Base-by-base conservation (phyloP, 805 yeast species). In the Yamadazyma laniorum region DNA sequence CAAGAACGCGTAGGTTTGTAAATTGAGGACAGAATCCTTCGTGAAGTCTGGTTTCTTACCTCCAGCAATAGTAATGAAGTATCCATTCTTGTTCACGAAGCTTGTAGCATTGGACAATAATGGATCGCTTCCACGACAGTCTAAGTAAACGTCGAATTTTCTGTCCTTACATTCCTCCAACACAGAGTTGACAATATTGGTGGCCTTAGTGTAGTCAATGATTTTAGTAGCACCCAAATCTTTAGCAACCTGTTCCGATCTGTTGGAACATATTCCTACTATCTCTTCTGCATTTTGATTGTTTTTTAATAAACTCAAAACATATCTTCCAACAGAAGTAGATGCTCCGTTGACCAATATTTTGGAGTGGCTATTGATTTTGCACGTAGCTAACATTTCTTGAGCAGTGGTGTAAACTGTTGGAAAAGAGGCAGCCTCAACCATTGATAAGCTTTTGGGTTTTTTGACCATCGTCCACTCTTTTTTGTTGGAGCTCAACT, bases 301-400 rank as follows among this genome's bases (percentile, higher is more conserved):
- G 4, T 40, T 37, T 55, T 75, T 80, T 7, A 82, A 77, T 28
- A 84, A 55, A 55, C 80, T 85, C 25, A 77, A 63, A 3, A 72
- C 66, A 42, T 66, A 70, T 19, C 70, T 54, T 16, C 90, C 89
- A 12, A 83, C 89, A 11, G 81, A 61, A 1, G 95, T 79, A 6
- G 85, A 80, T 18, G 84, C 91, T 26, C 95, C 95, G 32, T 84
- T 63, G 15, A 86, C 70, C 33, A 85, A 65, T 3, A 83, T 75
- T 41, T 69, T 73, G 4, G 77, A 64, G 8, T 65, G 64, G 26
- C 32, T 32, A 5, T 62, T 65, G 15, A 75, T 59, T 23, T 59
- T 65, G 3, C 55, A 53, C 18, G 50, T 35, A 6, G 55, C 52
- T 21, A 73, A 55, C 34, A 69, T 52, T 34, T 64, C 54, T 46